A percentile compares a stretch with the other conserved stretches of the same genome.
These are phyloP conservation scores for Aspergillus floridensis DNA, from an alignment of 2,329 filamentous ascomycete species.

Conservation along the genomic window DNA sequence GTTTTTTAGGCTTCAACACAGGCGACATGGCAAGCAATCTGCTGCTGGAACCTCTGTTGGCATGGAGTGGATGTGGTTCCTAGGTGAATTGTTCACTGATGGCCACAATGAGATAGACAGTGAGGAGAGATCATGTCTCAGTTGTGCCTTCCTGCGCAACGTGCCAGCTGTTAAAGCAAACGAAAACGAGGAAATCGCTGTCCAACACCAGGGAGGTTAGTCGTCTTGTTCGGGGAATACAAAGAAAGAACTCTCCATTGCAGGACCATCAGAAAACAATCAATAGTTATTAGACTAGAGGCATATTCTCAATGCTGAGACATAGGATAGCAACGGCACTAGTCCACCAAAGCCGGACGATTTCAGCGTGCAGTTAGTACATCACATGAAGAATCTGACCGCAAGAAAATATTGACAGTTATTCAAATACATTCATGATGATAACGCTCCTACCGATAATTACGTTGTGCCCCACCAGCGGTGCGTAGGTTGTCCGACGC, in stretches of 20 bases:
- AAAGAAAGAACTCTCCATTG: neutral
- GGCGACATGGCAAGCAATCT: neutral
- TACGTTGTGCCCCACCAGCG: conserved; percentile 13
- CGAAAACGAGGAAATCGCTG: too few relatives aligned
- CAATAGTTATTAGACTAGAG: neutral
- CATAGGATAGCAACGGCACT: neutral
- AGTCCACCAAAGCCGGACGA: neutral
- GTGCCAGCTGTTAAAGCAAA: too few relatives aligned
- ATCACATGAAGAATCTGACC: neutral
- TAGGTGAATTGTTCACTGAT: neutral
- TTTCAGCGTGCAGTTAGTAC: too few relatives aligned
- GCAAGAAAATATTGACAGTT: neutral
- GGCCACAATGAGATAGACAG: neutral
- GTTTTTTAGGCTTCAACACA: neutral
- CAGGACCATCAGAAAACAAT: neutral
- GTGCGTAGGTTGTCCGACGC: conserved; percentile 9
- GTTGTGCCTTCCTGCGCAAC: neutral
- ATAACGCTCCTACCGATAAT: conserved; percentile 8
- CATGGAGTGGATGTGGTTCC: neutral
- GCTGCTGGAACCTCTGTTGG: neutral
- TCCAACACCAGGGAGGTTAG: too few relatives aligned
- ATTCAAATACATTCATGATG: neutral
- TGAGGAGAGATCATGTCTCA: neutral
- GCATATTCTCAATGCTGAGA: neutral
- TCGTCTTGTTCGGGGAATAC: neutral